Percentiles rank a stretch among this genome's conserved stretches.
Conservation (phyloP, 495 filamentous ascomycete species). For the Chaetomium cochliodes region DNA sequence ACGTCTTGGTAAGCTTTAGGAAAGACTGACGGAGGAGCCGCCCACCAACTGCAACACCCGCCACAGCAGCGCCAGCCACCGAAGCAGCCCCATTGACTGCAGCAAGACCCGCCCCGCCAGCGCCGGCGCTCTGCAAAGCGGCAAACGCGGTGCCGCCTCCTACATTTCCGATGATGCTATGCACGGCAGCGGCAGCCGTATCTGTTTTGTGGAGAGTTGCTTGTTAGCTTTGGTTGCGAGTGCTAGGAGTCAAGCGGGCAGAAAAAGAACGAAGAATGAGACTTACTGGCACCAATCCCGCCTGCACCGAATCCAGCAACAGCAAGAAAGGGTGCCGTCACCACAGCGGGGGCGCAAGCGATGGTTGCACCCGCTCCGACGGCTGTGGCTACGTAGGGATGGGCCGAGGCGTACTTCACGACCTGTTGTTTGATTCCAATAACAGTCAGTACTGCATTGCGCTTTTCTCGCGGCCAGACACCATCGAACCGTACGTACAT, state of each 20-base stretch:
- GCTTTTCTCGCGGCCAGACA: not conserved
- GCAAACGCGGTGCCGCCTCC: conserved; percentile 24
- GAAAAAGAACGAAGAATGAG: not conserved
- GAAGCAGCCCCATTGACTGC: not conserved
- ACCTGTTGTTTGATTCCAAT: not conserved
- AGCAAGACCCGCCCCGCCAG: conserved; percentile 14
- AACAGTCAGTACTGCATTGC: not conserved
- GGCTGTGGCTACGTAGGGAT: not conserved
- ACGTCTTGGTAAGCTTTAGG: not conserved
- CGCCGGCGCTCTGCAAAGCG: conserved; percentile 23
- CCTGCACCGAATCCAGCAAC: not conserved
- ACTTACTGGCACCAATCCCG: not conserved
- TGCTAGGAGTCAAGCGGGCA: no score
- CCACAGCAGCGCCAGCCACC: not conserved
- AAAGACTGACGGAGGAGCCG: no score
- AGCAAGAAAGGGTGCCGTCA: not conserved
- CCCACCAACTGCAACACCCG: not conserved
- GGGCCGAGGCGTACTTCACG: not conserved
- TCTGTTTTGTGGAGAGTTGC: conserved; percentile 10
- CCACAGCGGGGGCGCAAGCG: not conserved
- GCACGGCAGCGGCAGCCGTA: conserved; percentile 22
- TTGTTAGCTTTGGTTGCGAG: not conserved
- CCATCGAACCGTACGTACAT: not conserved
- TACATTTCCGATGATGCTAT: conserved; percentile 24
- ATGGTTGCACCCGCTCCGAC: not conserved